Evolutionary conservation across 2,329 filamentous ascomycete species (phyloP), one percentile per base, ranked within the genome.

Genomic region (Teratosphaeria pseudoeucalypti): DNA sequence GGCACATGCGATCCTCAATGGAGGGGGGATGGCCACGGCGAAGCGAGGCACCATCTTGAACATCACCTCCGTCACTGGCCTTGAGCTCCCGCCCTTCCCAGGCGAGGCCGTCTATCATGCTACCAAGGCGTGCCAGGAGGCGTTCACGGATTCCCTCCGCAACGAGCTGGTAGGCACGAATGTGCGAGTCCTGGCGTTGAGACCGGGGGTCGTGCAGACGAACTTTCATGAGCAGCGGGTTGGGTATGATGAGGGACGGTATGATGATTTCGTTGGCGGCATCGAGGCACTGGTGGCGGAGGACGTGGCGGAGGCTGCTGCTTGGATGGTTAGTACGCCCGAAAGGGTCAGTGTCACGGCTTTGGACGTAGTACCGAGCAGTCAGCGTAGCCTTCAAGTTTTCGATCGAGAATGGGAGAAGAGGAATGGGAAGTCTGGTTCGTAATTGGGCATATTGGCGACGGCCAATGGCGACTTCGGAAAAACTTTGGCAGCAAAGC

Each of bases 41-140:
- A 74, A 74, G 34, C 59, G 62, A 12, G 78, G 77, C 1, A 79
- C 76, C 1, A 80, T 81, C 29, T 62, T 81, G 0, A 81, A 81
- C 61, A 67, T 81, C 12, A 78, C 79, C 0, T 78, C 75, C 0
- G 73, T 74, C 0, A 81, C 79, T 0, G 78, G 71, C 0, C 68
- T 81, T 0, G 78, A 80, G 60, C 74, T 74, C 0, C 79, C 78
- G 0, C 79, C 78, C 0, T 81, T 81, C 56, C 69, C 75, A 0
- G 78, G 79, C 12, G 79, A 81, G 62, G 74, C 77, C 0, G 77
- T 81, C 9, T 79, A 80, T 58, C 78, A 80, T 60, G 72, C 77
- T 4, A 75, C 70, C 61, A 80, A 80, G 62, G 77, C 78, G 0
- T 72, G 70, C 2, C 77, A 78, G 57, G 78, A 81, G 58, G 79